A percentile compares a stretch with the other conserved stretches of the same genome.
Evolutionary conservation across 768 basidiomycete species (phyloP).

Genomic region (Suillus subalutaceus): DNA sequence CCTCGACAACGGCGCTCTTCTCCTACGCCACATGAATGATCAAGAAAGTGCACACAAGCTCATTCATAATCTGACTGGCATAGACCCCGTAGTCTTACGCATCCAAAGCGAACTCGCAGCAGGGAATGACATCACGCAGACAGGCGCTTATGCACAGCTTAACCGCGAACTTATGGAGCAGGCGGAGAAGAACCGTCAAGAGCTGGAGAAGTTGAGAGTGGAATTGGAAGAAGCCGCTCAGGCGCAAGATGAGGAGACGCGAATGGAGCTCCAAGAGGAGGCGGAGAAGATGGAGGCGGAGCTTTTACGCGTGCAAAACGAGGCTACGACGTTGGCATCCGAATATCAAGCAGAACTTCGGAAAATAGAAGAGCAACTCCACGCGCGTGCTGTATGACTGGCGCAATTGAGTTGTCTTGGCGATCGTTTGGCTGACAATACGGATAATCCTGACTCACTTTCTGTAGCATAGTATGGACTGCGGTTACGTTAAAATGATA

Average conservation of each 20-base stretch:
- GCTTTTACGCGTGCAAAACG: slow-evolving; percentile 31
- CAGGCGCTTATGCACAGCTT: slow-evolving; percentile 55
- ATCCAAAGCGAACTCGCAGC: slow-evolving; percentile 59
- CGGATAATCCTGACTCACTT: neutral
- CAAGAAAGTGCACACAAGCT: slow-evolving; percentile 48
- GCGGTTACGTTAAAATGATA: slow-evolving; percentile 12
- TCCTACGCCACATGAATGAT: slow-evolving; percentile 47
- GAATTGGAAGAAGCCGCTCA: slow-evolving; percentile 52
- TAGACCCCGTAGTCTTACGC: slow-evolving; percentile 44
- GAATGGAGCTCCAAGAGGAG: slow-evolving; percentile 48
- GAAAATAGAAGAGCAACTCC: slow-evolving; percentile 36
- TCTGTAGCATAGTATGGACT: slow-evolving; percentile 20
- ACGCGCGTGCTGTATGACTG: slow-evolving; percentile 32
- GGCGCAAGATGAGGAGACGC: slow-evolving; percentile 48
- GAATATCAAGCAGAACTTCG: slow-evolving; percentile 38
- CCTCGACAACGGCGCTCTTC: slow-evolving; percentile 46
- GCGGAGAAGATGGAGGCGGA: slow-evolving; percentile 33
- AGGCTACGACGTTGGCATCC: slow-evolving; percentile 32
- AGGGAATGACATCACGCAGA: slow-evolving; percentile 51
- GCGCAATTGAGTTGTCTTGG: slow-evolving; percentile 25
- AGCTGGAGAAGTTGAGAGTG: slow-evolving; percentile 47
- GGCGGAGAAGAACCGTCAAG: slow-evolving; percentile 45
- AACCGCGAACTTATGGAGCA: slow-evolving; percentile 51
- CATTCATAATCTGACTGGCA: slow-evolving; percentile 43
- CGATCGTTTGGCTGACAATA: slow-evolving; percentile 11